phyloP scores from a whole-genome alignment of 1,284 basidiomycete genomes.

The Ganoderma meredithae region DNA sequence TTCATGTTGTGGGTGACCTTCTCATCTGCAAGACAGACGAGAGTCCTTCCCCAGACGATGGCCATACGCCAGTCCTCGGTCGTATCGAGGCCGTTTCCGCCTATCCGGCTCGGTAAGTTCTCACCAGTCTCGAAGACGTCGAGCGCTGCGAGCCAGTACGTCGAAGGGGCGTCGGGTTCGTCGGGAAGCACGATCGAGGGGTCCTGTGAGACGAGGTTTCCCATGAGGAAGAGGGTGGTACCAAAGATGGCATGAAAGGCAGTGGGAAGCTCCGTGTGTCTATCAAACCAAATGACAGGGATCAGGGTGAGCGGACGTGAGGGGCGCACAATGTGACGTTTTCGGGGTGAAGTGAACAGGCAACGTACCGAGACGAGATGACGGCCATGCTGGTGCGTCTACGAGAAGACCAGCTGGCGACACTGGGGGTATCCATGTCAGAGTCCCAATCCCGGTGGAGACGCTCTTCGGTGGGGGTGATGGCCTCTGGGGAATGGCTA shows the following conservation, averaged over 20 bases:
- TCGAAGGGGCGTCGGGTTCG: conserved; percentile 57
- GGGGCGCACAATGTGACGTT: neutral
- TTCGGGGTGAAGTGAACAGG: neutral
- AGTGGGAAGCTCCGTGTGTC: conserved; percentile 58
- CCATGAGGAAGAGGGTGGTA: conserved; percentile 66
- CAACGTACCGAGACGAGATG: conserved; percentile 15
- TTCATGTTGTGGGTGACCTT: conserved; percentile 37
- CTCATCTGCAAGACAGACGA: conserved; percentile 65
- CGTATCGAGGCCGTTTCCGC: conserved; percentile 37
- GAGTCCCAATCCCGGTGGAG: conserved; percentile 42
- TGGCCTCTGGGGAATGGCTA: conserved; percentile 33
- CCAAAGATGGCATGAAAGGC: conserved; percentile 72
- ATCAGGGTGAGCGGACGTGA: neutral
- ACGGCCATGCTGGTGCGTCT: conserved; percentile 7
- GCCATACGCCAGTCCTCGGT: conserved; percentile 71
- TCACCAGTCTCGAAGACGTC: conserved; percentile 74
- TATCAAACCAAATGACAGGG: conserved; percentile 24
- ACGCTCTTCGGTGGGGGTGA: conserved; percentile 43
- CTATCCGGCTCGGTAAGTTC: conserved; percentile 57
- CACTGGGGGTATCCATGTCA: conserved; percentile 32
- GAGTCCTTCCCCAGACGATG: conserved; percentile 69
- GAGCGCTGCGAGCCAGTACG: conserved; percentile 69
- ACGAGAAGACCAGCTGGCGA: conserved; percentile 18
- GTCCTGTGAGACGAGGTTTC: conserved; percentile 61
- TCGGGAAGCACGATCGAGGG: conserved; percentile 55